Percentiles rank a stretch among this genome's conserved stretches.
These are phyloP conservation scores for Pythium apleroticum DNA, from an alignment of 352 stramenopile genomes.

Conservation along the genomic window DNA sequence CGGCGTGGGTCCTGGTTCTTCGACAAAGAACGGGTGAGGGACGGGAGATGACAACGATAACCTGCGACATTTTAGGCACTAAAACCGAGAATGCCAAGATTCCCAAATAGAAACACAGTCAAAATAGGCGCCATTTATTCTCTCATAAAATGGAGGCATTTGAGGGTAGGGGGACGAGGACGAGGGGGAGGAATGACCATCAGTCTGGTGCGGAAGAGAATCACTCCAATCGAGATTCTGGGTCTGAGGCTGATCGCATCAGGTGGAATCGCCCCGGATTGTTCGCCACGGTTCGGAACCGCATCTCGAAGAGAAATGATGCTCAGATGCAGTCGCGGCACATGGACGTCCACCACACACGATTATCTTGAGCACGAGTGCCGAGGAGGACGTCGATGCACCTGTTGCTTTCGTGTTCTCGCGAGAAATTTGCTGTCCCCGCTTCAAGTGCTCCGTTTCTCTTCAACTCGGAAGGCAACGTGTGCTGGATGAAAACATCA, in stretches of 20 bases:
- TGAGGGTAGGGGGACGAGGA: constrained; percentile 3
- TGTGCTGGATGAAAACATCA: constrained; percentile 3
- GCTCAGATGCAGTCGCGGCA: too few relatives aligned
- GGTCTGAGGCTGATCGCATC: constrained; percentile 4
- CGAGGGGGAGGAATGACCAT: constrained; percentile 5
- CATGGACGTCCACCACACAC: too few relatives aligned
- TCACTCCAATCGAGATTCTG: constrained; percentile 7
- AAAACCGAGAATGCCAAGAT: constrained; percentile 4
- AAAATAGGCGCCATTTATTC: background rate
- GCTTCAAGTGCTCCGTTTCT: constrained; percentile 2
- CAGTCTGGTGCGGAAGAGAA: constrained; percentile 3
- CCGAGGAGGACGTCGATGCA: too few relatives aligned
- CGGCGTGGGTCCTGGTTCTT: constrained; percentile 22
- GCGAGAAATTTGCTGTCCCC: background rate
- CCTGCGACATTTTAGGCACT: background rate
- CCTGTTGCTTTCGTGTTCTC: background rate
- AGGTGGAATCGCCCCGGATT: background rate
- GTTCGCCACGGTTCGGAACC: constrained; percentile 1
- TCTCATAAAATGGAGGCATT: background rate
- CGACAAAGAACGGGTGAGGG: constrained; percentile 11
- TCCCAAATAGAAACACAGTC: background rate
- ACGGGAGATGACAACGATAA: constrained; percentile 17
- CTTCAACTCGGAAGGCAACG: constrained; percentile 4
- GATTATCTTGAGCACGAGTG: too few relatives aligned
- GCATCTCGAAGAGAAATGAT: background rate